phyloP scores from a whole-genome alignment of 306 rosid species.

The Potentilla sterilis region DNA sequence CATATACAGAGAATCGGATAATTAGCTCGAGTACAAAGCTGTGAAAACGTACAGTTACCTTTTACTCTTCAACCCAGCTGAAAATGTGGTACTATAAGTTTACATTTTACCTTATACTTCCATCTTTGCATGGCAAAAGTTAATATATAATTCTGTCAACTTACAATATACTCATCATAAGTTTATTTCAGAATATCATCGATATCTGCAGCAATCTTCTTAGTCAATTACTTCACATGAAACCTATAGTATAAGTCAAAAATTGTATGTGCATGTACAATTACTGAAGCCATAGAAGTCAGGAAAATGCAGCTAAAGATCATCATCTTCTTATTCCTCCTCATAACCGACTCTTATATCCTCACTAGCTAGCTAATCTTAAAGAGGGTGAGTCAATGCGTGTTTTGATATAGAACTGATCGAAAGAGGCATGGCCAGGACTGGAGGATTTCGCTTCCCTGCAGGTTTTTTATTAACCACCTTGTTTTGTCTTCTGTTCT shows the following conservation, averaged over 20 bases:
- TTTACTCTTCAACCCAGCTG: too few relatives aligned
- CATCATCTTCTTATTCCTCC: not conserved
- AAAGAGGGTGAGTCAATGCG: too few relatives aligned
- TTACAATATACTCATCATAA: slow-evolving; percentile 4
- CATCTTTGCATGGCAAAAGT: not conserved
- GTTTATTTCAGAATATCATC: not conserved
- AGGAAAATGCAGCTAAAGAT: slow-evolving; percentile 6
- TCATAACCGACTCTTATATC: not conserved
- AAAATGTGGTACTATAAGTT: too few relatives aligned
- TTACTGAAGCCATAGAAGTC: not conserved
- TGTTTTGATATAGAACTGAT: not conserved
- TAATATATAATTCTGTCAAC: not conserved
- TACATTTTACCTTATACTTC: not conserved
- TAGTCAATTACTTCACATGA: not conserved
- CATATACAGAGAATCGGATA: not conserved
- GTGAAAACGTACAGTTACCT: not conserved
- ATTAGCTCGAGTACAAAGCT: not conserved
- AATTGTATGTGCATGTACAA: not conserved
- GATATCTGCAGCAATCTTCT: slow-evolving; percentile 1
- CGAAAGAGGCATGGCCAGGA: slow-evolving; percentile 14
- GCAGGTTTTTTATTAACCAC: not conserved
- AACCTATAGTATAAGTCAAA: not conserved
- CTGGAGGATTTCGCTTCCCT: slow-evolving; percentile 14
- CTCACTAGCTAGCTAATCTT: not conserved
- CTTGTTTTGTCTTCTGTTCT: slow-evolving; percentile 13